A percentile compares a stretch with the other conserved stretches of the same genome.
These are phyloP conservation scores for Trichoderma simmonsii DNA, from an alignment of 2,329 filamentous ascomycete species.

Conservation along the genomic window DNA sequence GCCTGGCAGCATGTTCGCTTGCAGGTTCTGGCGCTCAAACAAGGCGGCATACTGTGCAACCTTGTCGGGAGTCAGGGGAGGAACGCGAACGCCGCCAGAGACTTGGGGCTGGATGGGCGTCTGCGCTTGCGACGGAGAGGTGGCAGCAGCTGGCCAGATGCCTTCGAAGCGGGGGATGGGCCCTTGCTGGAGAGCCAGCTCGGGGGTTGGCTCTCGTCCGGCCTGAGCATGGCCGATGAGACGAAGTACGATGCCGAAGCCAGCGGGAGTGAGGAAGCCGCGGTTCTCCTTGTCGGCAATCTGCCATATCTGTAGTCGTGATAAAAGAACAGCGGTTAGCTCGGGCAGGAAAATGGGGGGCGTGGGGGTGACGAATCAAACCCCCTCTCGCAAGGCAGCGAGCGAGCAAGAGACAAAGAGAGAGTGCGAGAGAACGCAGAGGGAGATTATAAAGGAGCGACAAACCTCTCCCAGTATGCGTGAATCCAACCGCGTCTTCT, in stretches of 20 bases:
- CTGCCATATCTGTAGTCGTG: conserved; percentile 79
- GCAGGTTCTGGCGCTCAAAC: conserved; percentile 83
- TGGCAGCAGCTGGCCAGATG: conserved; percentile 39
- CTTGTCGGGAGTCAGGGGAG: conserved; percentile 83
- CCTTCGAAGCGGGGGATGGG: conserved; percentile 93
- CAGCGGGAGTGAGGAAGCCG: conserved; percentile 85
- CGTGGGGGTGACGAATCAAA: conserved; percentile 1
- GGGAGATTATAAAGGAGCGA: conserved; percentile 21
- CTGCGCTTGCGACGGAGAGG: conserved; percentile 40
- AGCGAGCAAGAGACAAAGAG: not conserved
- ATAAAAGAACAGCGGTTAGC: conserved; percentile 10
- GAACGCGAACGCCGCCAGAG: conserved; percentile 77
- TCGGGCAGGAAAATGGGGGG: not conserved
- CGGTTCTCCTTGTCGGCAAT: conserved; percentile 96
- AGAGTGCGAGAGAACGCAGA: not conserved
- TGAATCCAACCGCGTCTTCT: conserved; percentile 86
- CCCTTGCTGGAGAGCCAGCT: conserved; percentile 79
- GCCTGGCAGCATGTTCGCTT: conserved; percentile 70
- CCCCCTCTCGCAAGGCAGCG: not conserved
- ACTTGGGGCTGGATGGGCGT: conserved; percentile 53
- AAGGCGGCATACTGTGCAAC: conserved; percentile 83
- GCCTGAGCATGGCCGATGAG: conserved; percentile 95
- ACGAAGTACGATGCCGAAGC: conserved; percentile 88
- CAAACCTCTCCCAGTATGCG: conserved; percentile 81
- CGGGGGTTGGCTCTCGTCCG: conserved; percentile 73